A percentile compares a stretch with the other conserved stretches of the same genome.
These are phyloP conservation scores for Begonia masoniana DNA, from an alignment of 306 rosid genomes.

Conservation along the genomic window DNA sequence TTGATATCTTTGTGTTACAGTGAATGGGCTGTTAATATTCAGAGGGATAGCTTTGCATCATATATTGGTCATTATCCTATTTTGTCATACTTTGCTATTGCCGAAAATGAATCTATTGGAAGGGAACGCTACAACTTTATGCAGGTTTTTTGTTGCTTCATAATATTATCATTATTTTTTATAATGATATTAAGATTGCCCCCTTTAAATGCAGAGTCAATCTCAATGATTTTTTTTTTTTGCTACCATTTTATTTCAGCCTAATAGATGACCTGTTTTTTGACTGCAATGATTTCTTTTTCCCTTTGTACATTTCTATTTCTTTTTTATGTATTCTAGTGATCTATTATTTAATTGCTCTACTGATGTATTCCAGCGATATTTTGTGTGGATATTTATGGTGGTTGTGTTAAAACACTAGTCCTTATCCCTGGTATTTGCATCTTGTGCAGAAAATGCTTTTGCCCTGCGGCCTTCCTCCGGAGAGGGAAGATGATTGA, in stretches of 20 bases:
- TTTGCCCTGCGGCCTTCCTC: conserved; percentile 87
- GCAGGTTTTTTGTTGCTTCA: conserved; percentile 38
- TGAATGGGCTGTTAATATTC: conserved; percentile 97
- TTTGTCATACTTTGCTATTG: conserved; percentile 60
- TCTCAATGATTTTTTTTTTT: too few species aligned
- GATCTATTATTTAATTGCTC: too few species aligned
- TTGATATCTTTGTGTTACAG: conserved; percentile 17
- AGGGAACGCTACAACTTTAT: conserved; percentile 82
- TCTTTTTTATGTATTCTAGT: too few species aligned
- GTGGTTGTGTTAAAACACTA: too few species aligned
- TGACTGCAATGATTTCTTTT: too few species aligned
- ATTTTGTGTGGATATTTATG: too few species aligned
- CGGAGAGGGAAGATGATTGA: conserved; percentile 85
- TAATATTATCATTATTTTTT: background rate
- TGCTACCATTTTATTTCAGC: too few species aligned
- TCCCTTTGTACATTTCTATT: too few species aligned
- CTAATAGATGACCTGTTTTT: too few species aligned
- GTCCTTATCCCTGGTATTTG: background rate
- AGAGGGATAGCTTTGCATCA: conserved; percentile 95
- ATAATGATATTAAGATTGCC: background rate
- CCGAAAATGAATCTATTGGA: conserved; percentile 92
- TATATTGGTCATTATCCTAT: conserved; percentile 83
- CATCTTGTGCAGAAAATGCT: conserved; percentile 68
- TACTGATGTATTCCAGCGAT: too few species aligned
- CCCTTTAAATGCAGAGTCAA: background rate